Evolutionary conservation across 192 early-diverging fungal species (phyloP).

Genomic region (Radiomyces spectabilis): DNA sequence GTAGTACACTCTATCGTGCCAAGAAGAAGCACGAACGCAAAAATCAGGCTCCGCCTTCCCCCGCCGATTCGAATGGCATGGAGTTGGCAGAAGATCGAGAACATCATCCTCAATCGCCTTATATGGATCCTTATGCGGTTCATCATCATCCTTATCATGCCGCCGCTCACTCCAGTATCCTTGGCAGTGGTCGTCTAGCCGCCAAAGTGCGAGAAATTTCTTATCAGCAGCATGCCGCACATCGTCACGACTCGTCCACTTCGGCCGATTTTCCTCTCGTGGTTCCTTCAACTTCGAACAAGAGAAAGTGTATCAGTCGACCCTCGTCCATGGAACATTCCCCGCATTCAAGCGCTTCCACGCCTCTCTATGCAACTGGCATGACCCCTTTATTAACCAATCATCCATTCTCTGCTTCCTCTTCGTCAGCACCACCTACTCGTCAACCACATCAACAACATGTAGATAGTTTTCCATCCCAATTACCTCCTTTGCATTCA

Average conservation of each 20-base stretch:
- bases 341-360: conserved; percentile 6
- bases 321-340: not conserved
- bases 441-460: conserved; percentile 1
- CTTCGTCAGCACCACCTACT: not conserved
- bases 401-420: not conserved
- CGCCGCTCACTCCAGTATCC: not conserved
- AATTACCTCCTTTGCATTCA: conserved; percentile 18
- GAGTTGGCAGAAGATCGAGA: not conserved
- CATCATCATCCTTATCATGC: not conserved
- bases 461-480: conserved; percentile 5
- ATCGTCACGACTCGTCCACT: not conserved
- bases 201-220: conserved; percentile 11
- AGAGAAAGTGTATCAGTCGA: conserved; percentile 10
- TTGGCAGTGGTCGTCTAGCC: conserved; percentile 11
- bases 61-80: conserved; percentile 10
- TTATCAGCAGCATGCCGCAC: not conserved
- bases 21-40: conserved; percentile 20
- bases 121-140: no score
- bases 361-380: conserved; percentile 5
- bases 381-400: not conserved
- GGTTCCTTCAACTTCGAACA: conserved; percentile 6
- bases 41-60: conserved; percentile 13
- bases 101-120: not conserved
- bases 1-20: conserved; percentile 26
- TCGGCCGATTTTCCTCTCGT: conserved; percentile 4